Percentiles rank a stretch among this genome's conserved stretches.
These are phyloP conservation scores for Mycena sanguinolenta DNA, from an alignment of 768 basidiomycete genomes.

Conservation along the genomic window DNA sequence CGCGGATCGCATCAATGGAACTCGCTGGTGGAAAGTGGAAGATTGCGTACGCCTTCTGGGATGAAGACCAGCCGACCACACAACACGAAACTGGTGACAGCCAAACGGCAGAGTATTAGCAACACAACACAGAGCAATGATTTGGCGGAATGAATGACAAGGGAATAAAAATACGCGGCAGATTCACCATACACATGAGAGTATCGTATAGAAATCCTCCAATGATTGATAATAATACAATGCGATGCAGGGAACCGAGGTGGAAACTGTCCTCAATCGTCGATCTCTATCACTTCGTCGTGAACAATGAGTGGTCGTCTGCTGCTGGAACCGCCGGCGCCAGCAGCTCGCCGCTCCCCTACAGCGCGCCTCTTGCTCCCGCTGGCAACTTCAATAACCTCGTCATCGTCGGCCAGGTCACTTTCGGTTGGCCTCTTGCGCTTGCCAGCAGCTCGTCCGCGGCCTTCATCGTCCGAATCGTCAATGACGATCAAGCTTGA, in stretches of 20 bases:
- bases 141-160: background rate
- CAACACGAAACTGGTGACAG: too few species aligned
- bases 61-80: too few species aligned
- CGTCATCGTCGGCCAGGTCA: slow-evolving; percentile 43
- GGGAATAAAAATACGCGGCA: background rate
- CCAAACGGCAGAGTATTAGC: too few species aligned
- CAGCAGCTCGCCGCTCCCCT: slow-evolving; percentile 15
- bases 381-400: background rate
- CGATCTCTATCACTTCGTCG: slow-evolving; percentile 62
- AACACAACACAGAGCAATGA: too few species aligned
- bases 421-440: slow-evolving; percentile 49
- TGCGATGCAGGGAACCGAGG: slow-evolving; percentile 3
- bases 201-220: slow-evolving; percentile 14
- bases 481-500: slow-evolving; percentile 45
- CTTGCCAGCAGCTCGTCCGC: slow-evolving; percentile 40
- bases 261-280: slow-evolving; percentile 42
- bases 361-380: slow-evolving; percentile 40
- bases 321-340: slow-evolving; percentile 1
- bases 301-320: slow-evolving; percentile 30
- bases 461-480: slow-evolving; percentile 47
- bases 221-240: slow-evolving; percentile 17
- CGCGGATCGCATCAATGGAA: too few species aligned
- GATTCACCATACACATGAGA: background rate
- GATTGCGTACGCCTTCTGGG: too few species aligned
- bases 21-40: too few species aligned